Evolutionary conservation across 2,329 filamentous ascomycete species (phyloP), one percentile per base, ranked within the genome.

Genomic region (Colletotrichum truncatum): DNA sequence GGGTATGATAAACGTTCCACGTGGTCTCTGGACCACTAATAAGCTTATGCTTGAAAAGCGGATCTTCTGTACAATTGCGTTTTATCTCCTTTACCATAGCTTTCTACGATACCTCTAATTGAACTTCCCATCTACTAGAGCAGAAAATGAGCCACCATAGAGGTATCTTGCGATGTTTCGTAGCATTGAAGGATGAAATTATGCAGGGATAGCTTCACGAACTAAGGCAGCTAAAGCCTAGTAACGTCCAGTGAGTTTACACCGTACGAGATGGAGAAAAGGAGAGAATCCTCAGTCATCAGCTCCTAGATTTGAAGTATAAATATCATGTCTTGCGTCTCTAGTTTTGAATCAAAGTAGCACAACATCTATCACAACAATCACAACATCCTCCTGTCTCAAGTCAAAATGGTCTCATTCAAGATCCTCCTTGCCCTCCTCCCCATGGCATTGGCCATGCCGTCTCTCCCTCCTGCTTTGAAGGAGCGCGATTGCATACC

Each of bases 371-470:
- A 9, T n/a, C 6, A 48, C 2, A 8, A 16, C 6, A 4, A 38
- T 38, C 23, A 32, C 30, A n/a, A 39, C 58, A 55, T 21, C 28
- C 30, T 11, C 30, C 12, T 30, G 25, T n/a, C 2, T 32, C 18
- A 14, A 49, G 28, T 16, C 23, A 62, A 45, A n/a, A 55, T 60
- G 46, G 45, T 56, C 23, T 51, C 53, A 11, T 9, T 57, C 45
- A 61, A 61, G 23, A 18, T 52, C 10, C 16, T 56, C 43, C 34
- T 62, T 23, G 26, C 57, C 45, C 12, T 56, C 21, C n/a, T 45
- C 43, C 43, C 53, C 14, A 34, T 61, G 39, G 63, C 39, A 28
- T 26, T 41, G 10, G 63, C 48, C 36, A 45, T 48, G 16, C 51
- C 63, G 12, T 46, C 54, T 9, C 18, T 49, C 34, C 21, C 41